These are phyloP conservation scores for Eucalyptus tenuipes DNA, from an alignment of 345 rosid species.

Conservation along the genomic window DNA sequence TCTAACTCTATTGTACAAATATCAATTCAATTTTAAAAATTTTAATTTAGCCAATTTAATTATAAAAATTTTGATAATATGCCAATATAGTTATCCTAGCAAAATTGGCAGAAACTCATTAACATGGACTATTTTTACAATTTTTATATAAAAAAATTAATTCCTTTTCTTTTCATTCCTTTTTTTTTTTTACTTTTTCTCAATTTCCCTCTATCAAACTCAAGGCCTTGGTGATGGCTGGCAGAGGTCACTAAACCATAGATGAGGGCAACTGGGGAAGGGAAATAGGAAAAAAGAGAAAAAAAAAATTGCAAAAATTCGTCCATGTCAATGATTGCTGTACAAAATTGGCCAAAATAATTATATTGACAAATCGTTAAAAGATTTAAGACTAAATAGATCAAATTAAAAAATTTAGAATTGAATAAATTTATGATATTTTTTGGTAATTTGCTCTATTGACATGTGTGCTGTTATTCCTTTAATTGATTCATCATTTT, in stretches of 20 bases:
- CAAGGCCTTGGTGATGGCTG: not conserved
- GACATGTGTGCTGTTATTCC: not conserved
- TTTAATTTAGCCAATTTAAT: not conserved
- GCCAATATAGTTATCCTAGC: not conserved
- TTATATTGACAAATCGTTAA: not conserved
- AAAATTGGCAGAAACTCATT: not conserved
- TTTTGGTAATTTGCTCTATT: not conserved
- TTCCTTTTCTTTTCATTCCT: not conserved
- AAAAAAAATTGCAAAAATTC: not conserved
- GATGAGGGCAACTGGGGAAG: not conserved
- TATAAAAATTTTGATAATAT: not conserved
- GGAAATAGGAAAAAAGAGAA: not conserved
- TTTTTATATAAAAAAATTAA: not conserved
- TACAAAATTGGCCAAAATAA: not conserved
- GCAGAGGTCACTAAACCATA: rapidly evolving
- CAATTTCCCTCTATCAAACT: rapidly evolving
- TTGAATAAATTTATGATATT: not conserved
- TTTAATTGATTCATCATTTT: not conserved
- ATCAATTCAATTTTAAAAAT: not conserved
- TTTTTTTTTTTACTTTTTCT: not conserved
- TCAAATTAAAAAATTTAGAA: not conserved
- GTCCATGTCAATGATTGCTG: rapidly evolving
- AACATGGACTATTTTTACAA: not conserved
- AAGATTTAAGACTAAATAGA: not conserved
- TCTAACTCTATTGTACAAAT: not conserved